A percentile compares a stretch with the other conserved stretches of the same genome.
Conservation (phyloP, 495 filamentous ascomycete genomes). For the Penicillium mononematosum region DNA sequence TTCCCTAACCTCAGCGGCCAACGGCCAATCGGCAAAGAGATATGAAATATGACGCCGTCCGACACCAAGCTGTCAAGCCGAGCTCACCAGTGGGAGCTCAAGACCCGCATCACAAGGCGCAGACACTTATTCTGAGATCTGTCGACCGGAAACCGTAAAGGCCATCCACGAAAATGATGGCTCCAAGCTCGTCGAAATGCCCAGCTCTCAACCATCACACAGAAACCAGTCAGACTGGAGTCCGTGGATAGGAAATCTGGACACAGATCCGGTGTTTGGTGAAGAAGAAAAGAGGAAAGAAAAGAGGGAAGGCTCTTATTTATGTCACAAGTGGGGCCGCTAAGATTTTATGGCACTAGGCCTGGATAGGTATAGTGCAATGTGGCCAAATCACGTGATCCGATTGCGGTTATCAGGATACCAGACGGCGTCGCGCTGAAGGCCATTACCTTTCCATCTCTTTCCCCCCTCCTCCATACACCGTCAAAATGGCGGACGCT, state of each 20-base stretch:
- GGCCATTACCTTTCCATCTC: slow-evolving; percentile 4
- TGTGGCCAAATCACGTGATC: slow-evolving; percentile 10
- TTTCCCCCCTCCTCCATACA: not conserved
- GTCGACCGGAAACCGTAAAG: slow-evolving; percentile 84
- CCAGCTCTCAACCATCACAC: slow-evolving; percentile 72
- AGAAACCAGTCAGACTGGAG: slow-evolving; percentile 43
- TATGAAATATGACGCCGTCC: slow-evolving; percentile 83
- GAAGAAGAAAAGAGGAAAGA: slow-evolving; percentile 45
- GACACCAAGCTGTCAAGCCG: slow-evolving; percentile 56
- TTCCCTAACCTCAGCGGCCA: slow-evolving; percentile 76
- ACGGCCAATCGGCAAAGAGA: slow-evolving; percentile 77
- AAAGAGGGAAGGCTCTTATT: slow-evolving; percentile 30
- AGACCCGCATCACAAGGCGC: slow-evolving; percentile 44
- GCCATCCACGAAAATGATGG: slow-evolving; percentile 64
- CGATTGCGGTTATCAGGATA: slow-evolving; percentile 15
- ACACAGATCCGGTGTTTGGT: slow-evolving; percentile 73
- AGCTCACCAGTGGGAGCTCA: slow-evolving; percentile 77
- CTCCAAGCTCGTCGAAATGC: slow-evolving; percentile 87
- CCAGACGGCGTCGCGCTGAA: not conserved
- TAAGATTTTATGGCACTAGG: slow-evolving; percentile 28
- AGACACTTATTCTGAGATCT: slow-evolving; percentile 76
- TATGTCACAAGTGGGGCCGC: slow-evolving; percentile 25
- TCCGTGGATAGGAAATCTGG: slow-evolving; percentile 63
- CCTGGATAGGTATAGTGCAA: slow-evolving; percentile 9
- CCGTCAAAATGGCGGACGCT: slow-evolving; percentile 66